These are phyloP conservation scores for Zopfia rhizophila DNA, from an alignment of 2,329 filamentous ascomycete species.

Conservation along the genomic window DNA sequence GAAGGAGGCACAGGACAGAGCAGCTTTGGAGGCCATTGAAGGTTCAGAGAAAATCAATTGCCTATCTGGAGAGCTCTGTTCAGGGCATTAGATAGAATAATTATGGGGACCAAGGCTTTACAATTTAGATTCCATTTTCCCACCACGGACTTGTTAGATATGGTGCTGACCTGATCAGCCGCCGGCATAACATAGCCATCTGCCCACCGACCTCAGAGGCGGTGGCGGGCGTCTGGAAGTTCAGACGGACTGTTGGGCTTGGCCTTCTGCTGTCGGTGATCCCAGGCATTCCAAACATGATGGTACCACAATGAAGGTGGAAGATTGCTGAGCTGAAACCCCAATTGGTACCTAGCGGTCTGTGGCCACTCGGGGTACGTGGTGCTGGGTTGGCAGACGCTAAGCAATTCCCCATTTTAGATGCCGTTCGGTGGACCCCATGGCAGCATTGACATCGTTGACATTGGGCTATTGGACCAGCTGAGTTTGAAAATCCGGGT, in stretches of 20 bases:
- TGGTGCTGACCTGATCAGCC: conserved; percentile 30
- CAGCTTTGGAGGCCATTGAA: conserved; percentile 34
- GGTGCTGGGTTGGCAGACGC: conserved; percentile 11
- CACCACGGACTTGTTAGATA: conserved; percentile 21
- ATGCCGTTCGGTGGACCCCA: conserved; percentile 17
- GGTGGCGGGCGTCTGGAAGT: conserved; percentile 21
- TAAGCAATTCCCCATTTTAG: conserved; percentile 19
- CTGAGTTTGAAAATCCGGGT: conserved; percentile 17
- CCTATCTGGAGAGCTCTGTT: conserved; percentile 27
- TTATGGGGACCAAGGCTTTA: conserved; percentile 26
- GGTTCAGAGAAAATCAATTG: conserved; percentile 28
- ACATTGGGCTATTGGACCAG: conserved; percentile 20
- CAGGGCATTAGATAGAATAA: conserved; percentile 32
- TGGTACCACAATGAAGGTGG: conserved; percentile 6
- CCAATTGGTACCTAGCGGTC: conserved; percentile 9
- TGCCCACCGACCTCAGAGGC: conserved; percentile 32
- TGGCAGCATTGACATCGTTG: conserved; percentile 17
- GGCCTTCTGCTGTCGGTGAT: conserved; percentile 17
- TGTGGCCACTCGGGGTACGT: conserved; percentile 18
- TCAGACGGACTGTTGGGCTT: conserved; percentile 24
- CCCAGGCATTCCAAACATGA: conserved; percentile 9
- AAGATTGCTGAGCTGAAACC: conserved; percentile 2
- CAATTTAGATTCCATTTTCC: conserved; percentile 24
- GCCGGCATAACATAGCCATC: conserved; percentile 28
- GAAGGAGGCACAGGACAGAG: conserved; percentile 29